These are phyloP conservation scores for Cryptococcus hybrid DNA, from an alignment of 1,284 basidiomycete species.

Conservation along the genomic window DNA sequence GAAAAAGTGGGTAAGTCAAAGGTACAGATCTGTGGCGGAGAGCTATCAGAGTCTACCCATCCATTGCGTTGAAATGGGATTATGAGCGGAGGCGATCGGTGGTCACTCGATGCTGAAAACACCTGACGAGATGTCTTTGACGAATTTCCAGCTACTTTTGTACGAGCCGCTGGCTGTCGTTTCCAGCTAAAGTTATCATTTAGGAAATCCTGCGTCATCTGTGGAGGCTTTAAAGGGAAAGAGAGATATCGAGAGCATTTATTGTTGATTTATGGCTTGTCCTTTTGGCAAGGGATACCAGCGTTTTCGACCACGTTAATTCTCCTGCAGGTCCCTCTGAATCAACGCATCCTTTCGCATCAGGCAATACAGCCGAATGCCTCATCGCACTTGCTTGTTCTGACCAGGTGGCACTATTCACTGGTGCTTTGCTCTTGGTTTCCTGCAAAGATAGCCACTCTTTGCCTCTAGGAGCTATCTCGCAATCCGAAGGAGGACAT, in stretches of 20 bases:
- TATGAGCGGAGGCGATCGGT: not conserved
- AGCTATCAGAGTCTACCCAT: not conserved
- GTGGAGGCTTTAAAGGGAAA: constrained; percentile 3
- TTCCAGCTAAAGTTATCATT: constrained; percentile 2
- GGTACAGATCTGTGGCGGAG: not conserved
- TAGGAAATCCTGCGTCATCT: constrained; percentile 9
- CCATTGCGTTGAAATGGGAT: not conserved
- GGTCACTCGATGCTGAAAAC: not conserved
- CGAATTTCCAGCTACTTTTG: not conserved
- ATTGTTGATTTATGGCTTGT: too few relatives aligned
- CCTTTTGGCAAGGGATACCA: not conserved
- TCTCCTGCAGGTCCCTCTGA: not conserved
- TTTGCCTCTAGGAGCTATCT: too few relatives aligned
- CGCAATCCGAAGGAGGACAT: too few relatives aligned
- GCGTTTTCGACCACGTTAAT: not conserved
- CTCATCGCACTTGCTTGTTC: too few relatives aligned
- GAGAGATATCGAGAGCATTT: not conserved
- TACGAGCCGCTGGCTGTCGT: not conserved
- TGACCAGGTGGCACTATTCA: too few relatives aligned
- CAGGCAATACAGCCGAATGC: too few relatives aligned
- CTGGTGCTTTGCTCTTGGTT: too few relatives aligned
- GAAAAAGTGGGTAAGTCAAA: not conserved
- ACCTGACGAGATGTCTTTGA: not conserved
- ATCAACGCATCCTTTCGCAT: too few relatives aligned
- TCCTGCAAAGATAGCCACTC: too few relatives aligned